Evolutionary conservation across 1,284 basidiomycete species (phyloP).

Genomic region (Uromyces viciae-fabae): DNA sequence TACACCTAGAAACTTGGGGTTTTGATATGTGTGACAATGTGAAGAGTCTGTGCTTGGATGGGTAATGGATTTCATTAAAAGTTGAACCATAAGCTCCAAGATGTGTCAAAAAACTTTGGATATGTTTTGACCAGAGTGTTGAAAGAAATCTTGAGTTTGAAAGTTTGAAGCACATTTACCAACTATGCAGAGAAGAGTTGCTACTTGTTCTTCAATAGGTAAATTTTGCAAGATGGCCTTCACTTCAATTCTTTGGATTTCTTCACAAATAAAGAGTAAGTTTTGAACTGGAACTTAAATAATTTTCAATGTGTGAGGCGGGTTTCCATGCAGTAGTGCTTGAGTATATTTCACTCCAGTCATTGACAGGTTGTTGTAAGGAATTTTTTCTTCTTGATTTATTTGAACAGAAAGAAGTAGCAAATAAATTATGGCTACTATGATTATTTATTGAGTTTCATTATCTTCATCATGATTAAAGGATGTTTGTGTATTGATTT

Average conservation of each 20-base stretch:
- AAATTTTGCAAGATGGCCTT: background rate
- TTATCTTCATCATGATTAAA: no score
- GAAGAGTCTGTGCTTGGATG: background rate
- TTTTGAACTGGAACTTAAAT: background rate
- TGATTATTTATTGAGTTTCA: no score
- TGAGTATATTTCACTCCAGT: background rate
- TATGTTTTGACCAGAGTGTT: background rate
- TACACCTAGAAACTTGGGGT: constrained; percentile 52
- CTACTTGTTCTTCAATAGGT: background rate
- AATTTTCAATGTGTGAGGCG: background rate
- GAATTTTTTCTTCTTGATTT: no score
- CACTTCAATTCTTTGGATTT: background rate
- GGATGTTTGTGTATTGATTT: no score
- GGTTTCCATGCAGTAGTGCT: background rate
- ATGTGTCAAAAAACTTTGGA: background rate
- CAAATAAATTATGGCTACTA: no score
- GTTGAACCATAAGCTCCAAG: background rate
- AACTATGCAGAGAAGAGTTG: background rate
- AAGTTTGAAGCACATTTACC: background rate
- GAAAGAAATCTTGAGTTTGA: background rate
- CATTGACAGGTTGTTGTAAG: no score
- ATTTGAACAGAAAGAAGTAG: no score
- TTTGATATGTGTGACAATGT: background rate
- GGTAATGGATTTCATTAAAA: background rate
- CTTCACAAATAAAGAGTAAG: background rate